Evolutionary conservation across 2,329 filamentous ascomycete species (phyloP).

Genomic region (Arthrobotrys megalospora): DNA sequence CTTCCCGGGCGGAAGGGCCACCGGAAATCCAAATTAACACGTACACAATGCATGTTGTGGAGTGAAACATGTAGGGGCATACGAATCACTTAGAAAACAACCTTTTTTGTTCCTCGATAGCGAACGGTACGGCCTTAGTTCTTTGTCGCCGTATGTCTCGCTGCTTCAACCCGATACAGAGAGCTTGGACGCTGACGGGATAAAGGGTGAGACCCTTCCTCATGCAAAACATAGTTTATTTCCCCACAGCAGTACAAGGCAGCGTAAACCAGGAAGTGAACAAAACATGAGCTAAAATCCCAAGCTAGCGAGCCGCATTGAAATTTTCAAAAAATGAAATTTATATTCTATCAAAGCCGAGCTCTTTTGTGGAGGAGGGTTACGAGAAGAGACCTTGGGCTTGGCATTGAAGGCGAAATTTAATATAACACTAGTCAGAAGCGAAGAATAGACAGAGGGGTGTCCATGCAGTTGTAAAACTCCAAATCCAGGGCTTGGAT

Average conservation of each 20-base stretch:
- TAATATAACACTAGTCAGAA: constrained; percentile 18
- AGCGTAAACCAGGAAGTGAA: background rate
- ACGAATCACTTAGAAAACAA: background rate
- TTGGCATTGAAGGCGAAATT: background rate
- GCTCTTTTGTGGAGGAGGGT: background rate
- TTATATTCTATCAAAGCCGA: background rate
- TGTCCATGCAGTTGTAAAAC: constrained; percentile 11
- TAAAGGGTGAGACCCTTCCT: constrained; percentile 39
- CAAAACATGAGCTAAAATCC: background rate
- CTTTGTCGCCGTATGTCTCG: constrained; percentile 19
- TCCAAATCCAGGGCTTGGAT: constrained; percentile 23
- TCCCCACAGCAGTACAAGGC: constrained; percentile 19
- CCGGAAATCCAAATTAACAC: background rate
- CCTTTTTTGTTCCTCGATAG: constrained; percentile 9
- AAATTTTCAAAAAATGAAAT: constrained; percentile 27
- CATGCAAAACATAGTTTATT: constrained; percentile 21
- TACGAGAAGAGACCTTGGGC: constrained; percentile 18
- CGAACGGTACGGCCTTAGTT: constrained; percentile 25
- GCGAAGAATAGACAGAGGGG: constrained; percentile 9
- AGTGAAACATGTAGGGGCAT: constrained; percentile 2
- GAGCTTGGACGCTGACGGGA: constrained; percentile 51
- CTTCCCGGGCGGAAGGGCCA: background rate
- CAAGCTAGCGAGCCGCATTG: constrained; percentile 18
- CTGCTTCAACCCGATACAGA: constrained; percentile 36
- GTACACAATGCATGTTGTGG: background rate